phyloP scores from a whole-genome alignment of 371 early-diverging fungal species.

The Mortierella sp. region DNA sequence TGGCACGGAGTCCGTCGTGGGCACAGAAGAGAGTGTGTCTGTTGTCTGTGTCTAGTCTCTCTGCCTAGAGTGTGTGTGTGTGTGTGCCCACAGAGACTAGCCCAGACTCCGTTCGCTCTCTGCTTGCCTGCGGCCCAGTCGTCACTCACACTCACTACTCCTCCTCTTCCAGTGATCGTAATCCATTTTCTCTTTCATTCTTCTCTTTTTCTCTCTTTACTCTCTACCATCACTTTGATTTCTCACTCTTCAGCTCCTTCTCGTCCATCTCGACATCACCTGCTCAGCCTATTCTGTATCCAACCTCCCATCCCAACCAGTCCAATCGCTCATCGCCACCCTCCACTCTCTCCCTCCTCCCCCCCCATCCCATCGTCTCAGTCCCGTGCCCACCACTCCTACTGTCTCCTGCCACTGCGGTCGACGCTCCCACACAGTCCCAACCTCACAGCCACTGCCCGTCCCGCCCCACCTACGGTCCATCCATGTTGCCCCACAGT shows the following conservation, averaged over 20 bases:
- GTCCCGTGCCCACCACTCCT: neutral
- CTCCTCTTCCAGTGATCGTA: neutral
- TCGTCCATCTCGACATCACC: neutral
- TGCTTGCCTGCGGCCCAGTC: neutral
- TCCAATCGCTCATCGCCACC: slow-evolving; percentile 1
- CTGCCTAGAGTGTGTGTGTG: too few species aligned
- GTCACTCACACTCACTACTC: neutral
- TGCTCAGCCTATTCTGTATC: neutral
- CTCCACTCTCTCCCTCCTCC: neutral
- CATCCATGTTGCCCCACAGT: too few species aligned
- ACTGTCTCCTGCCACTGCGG: neutral
- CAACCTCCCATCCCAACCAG: slow-evolving; percentile 1
- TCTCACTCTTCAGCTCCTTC: slow-evolving; percentile 3
- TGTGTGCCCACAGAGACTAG: slow-evolving; percentile 1
- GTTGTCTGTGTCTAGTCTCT: too few species aligned
- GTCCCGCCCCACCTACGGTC: too few species aligned
- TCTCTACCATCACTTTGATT: neutral
- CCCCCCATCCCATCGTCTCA: neutral
- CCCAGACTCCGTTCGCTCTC: neutral
- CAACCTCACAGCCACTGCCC: too few species aligned
- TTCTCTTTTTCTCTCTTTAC: neutral
- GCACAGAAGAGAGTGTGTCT: neutral
- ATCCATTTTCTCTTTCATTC: slow-evolving; percentile 1
- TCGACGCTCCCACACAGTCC: neutral
- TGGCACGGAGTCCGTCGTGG: too few species aligned